Percentiles rank a stretch among this genome's conserved stretches.
Evolutionary conservation across 192 early-diverging fungal species (phyloP).

Genomic region (Cetraspora pellucida): DNA sequence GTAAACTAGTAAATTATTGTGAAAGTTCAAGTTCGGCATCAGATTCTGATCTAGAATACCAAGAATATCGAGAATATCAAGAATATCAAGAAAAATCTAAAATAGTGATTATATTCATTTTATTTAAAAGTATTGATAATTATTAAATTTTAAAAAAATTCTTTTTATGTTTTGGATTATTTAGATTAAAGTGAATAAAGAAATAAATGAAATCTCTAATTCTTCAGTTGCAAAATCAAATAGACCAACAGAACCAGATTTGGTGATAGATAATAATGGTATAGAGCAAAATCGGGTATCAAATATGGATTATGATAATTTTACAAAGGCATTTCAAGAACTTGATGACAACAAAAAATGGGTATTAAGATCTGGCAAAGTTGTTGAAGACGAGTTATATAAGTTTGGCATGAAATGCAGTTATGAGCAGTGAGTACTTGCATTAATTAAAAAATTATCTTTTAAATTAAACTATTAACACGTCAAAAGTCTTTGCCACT

Average conservation of each 20-base stretch:
- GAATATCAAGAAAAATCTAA: too few relatives aligned
- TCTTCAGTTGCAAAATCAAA: conserved; percentile 20
- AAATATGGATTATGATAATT: conserved; percentile 17
- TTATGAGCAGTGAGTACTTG: conserved; percentile 36
- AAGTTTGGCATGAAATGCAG: conserved; percentile 34
- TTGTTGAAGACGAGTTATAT: conserved; percentile 39
- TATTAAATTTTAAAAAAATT: conserved; percentile 4
- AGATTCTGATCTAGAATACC: too few relatives aligned
- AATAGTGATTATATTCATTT: too few relatives aligned
- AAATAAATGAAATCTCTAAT: conserved; percentile 24
- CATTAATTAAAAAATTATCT: conserved; percentile 32
- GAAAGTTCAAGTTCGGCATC: too few relatives aligned
- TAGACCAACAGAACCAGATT: conserved; percentile 9
- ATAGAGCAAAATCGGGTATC: conserved; percentile 15
- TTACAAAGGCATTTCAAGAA: conserved; percentile 32
- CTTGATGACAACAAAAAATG: conserved; percentile 35
- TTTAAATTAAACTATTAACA: conserved; percentile 21
- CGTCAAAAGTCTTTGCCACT: conserved; percentile 33
- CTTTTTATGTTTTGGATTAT: conserved; percentile 24
- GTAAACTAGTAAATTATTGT: too few relatives aligned
- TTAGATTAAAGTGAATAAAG: conserved; percentile 28
- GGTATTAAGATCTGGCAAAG: conserved; percentile 34
- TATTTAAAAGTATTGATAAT: too few relatives aligned
- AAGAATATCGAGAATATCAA: too few relatives aligned
- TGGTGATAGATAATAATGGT: conserved; percentile 28